phyloP scores from a whole-genome alignment of 306 rosid genomes.

The Castanea sativa region DNA sequence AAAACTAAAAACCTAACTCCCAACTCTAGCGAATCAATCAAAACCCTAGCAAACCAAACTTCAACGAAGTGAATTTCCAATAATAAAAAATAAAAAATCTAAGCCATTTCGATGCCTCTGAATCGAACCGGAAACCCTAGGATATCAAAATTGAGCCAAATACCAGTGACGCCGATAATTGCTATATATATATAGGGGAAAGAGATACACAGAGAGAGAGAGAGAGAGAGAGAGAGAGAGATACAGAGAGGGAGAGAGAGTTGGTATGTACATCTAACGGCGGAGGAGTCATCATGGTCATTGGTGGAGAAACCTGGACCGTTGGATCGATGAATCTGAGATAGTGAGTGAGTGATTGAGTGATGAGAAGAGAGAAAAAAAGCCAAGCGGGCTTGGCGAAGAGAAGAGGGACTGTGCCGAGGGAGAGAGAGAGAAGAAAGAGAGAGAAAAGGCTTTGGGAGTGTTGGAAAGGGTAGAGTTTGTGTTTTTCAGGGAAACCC shows the following conservation, averaged over 20 bases:
- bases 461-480: not conserved
- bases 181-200: too few species aligned
- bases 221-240: not conserved
- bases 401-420: conserved; percentile 13
- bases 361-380: not conserved
- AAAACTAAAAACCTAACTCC: too few species aligned
- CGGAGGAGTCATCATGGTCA: conserved; percentile 59
- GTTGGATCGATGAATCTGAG: conserved; percentile 54
- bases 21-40: conserved; percentile 18
- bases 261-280: conserved; percentile 41
- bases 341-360: not conserved
- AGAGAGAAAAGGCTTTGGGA: too few species aligned
- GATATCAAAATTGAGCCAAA: conserved; percentile 28
- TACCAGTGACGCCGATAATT: conserved; percentile 7
- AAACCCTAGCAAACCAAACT: conserved; percentile 38
- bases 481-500: not conserved
- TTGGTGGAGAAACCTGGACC: conserved; percentile 29
- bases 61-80: not conserved
- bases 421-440: conserved; percentile 18
- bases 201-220: too few species aligned
- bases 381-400: conserved; percentile 19
- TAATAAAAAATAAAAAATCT: not conserved
- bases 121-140: conserved; percentile 14
- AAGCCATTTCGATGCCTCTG: conserved; percentile 17
- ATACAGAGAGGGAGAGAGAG: conserved; percentile 6